Base-by-base conservation (phyloP, 2,329 filamentous ascomycete species). In the Trichoderma endophyticum region DNA sequence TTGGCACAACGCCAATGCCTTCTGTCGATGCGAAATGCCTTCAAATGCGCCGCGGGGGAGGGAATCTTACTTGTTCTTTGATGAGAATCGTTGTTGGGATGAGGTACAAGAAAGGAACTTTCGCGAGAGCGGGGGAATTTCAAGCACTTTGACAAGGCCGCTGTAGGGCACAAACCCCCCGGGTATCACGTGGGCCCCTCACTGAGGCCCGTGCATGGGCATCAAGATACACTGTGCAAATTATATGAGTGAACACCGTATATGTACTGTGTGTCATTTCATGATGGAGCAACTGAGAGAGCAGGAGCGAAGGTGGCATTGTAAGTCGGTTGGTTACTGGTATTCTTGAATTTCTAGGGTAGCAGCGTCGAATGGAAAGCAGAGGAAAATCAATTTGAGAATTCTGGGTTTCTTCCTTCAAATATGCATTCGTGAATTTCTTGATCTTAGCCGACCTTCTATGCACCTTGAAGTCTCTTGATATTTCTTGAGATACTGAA, bases 81-180 rank as follows among this genome's bases (percentile, higher is more conserved):
- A 84, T 84, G 83, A 85, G 82, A 83, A 80, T 83, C 80, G 79
- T 71, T 81, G 81, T 79, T 81, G 79, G 81, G 81, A 82, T 83
- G 78, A 82, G 79, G 80, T 81, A 81, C 78, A 82, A 79, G 59
- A 60, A 71, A 69, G 59, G 72, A 72, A 72, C 72, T 73, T 75
- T 73, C 75, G 72, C 63, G 73, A 67, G 74, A 73, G 77, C 77
- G 78, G 79, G 78, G 77, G 75, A 75, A 78, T 74, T 76, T 75
- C 69, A 28, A 59, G 74, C 77, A 73, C 71, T 78, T 80, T 78
- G 78, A 77, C 76, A 77, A 78, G 73, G 73, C 74, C 72, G 62
- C 75, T 70, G 77, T 82, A 82, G 80, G 80, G 81, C 79, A 81
- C 74, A 76, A 77, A 82, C 75, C 80, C 80, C 81, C 77, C 75